A percentile compares a stretch with the other conserved stretches of the same genome.
Conservation (phyloP, 805 yeast species). For the Lipomyces starkeyi region DNA sequence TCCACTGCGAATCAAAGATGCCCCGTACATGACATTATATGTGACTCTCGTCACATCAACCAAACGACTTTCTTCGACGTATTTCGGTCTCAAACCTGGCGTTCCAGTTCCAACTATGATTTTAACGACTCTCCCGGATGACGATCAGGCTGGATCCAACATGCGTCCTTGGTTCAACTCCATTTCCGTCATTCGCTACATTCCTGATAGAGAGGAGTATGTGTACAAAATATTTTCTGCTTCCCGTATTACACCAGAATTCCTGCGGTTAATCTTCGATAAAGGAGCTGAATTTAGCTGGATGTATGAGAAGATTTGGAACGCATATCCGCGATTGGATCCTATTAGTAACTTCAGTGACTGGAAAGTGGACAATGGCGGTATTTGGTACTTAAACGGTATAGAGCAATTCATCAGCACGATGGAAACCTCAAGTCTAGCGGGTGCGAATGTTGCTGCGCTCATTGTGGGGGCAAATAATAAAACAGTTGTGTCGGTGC, state of each 20-base stretch:
- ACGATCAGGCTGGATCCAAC: conserved; percentile 28
- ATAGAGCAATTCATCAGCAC: conserved; percentile 58
- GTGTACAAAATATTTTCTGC: conserved; percentile 54
- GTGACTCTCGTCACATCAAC: conserved; percentile 49
- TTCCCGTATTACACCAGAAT: conserved; percentile 37
- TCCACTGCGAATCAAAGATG: conserved; percentile 34
- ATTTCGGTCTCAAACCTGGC: conserved; percentile 36
- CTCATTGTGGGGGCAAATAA: conserved; percentile 42
- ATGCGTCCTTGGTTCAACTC: conserved; percentile 46
- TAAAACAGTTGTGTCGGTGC: conserved; percentile 27
- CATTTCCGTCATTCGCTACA: conserved; percentile 45
- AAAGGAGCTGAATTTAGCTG: conserved; percentile 40
- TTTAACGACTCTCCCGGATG: conserved; percentile 35
- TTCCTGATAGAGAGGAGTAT: conserved; percentile 42
- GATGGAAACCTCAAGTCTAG: conserved; percentile 58
- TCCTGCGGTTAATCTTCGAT: conserved; percentile 41
- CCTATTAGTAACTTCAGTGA: conserved; percentile 45
- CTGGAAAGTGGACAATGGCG: conserved; percentile 44
- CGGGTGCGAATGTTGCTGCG: conserved; percentile 58
- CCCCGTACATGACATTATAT: conserved; percentile 50
- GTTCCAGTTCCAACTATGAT: conserved; percentile 33
- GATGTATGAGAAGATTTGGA: conserved; percentile 50
- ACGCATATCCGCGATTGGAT: conserved; percentile 52
- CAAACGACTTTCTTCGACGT: conserved; percentile 38
- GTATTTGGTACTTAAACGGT: conserved; percentile 53